phyloP scores from a whole-genome alignment of 768 basidiomycete genomes.

The Boletus rex-veris region DNA sequence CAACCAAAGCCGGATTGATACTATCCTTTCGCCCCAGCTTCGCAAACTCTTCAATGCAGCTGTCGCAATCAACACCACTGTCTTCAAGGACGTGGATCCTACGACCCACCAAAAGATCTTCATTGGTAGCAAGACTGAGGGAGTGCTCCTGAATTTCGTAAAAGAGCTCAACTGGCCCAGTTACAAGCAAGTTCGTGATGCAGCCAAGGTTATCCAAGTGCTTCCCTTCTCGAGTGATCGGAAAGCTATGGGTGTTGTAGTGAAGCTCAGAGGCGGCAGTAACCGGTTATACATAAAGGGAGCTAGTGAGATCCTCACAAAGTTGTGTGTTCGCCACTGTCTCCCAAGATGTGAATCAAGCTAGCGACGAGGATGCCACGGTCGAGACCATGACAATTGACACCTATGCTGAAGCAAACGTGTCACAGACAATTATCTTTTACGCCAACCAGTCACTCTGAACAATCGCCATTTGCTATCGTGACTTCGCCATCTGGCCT shows the following conservation, averaged over 20 bases:
- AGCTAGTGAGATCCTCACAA: slow-evolving; percentile 88
- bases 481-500: slow-evolving; percentile 85
- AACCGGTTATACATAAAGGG: slow-evolving; percentile 86
- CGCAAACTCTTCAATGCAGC: slow-evolving; percentile 74
- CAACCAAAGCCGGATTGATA: slow-evolving; percentile 70
- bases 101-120: slow-evolving; percentile 60
- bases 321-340: slow-evolving; percentile 69
- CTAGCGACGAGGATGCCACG: slow-evolving; percentile 18
- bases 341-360: slow-evolving; percentile 17
- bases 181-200: slow-evolving; percentile 67
- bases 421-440: slow-evolving; percentile 91
- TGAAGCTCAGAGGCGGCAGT: slow-evolving; percentile 48
- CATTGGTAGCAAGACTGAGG: slow-evolving; percentile 94
- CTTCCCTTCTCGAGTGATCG: slow-evolving; percentile 91
- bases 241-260: slow-evolving; percentile 92
- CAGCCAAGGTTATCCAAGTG: slow-evolving; percentile 69
- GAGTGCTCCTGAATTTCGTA: slow-evolving; percentile 82
- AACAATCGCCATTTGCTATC: slow-evolving; percentile 92
- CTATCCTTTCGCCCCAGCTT: slow-evolving; percentile 57
- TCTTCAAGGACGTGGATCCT: slow-evolving; percentile 78
- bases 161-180: slow-evolving; percentile 74
- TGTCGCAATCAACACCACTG: slow-evolving; percentile 92
- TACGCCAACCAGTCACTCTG: slow-evolving; percentile 96
- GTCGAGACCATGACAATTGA: slow-evolving; percentile 64
- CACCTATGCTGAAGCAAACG: slow-evolving; percentile 70